A percentile compares a stretch with the other conserved stretches of the same genome.
Conservation (phyloP, 768 basidiomycete species). For the Suillus plorans region DNA sequence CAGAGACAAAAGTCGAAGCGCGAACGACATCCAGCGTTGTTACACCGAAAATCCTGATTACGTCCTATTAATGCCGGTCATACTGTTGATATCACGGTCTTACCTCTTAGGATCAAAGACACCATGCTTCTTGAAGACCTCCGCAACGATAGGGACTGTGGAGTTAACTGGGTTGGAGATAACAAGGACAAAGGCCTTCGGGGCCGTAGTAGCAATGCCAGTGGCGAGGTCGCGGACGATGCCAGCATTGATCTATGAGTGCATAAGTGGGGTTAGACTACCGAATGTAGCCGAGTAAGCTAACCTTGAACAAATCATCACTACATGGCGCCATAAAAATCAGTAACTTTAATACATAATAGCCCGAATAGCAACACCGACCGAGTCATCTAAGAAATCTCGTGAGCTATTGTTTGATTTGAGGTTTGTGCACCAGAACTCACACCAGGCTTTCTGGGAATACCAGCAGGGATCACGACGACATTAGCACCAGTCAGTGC, state of each 20-base stretch:
- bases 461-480: conserved; percentile 94
- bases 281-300: conserved; percentile 11
- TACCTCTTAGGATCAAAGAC: conserved; percentile 92
- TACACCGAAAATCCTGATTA: conserved; percentile 86
- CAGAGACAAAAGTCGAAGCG: conserved; percentile 93
- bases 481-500: conserved; percentile 83
- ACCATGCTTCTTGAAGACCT: conserved; percentile 90
- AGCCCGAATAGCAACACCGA: conserved; percentile 22
- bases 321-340: conserved; percentile 37
- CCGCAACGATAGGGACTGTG: conserved; percentile 94
- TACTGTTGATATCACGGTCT: conserved; percentile 11
- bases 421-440: conserved; percentile 29
- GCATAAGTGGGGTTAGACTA: conserved; percentile 8
- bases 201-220: conserved; percentile 78
- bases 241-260: conserved; percentile 87
- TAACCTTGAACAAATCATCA: conserved; percentile 94
- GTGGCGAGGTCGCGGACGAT: conserved; percentile 93
- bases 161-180: conserved; percentile 99
- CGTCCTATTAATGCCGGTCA: not conserved
- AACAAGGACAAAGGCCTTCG: conserved; percentile 91
- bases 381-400: conserved; percentile 47
- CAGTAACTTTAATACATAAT: conserved; percentile 10
- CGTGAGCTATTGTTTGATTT: conserved; percentile 1
- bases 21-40: conserved; percentile 98
- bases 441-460: conserved; percentile 93